A percentile compares a stretch with the other conserved stretches of the same genome.
Evolutionary conservation across 176 grass and related monocot species (phyloP).

Genomic region (Alloteropsis semialata): DNA sequence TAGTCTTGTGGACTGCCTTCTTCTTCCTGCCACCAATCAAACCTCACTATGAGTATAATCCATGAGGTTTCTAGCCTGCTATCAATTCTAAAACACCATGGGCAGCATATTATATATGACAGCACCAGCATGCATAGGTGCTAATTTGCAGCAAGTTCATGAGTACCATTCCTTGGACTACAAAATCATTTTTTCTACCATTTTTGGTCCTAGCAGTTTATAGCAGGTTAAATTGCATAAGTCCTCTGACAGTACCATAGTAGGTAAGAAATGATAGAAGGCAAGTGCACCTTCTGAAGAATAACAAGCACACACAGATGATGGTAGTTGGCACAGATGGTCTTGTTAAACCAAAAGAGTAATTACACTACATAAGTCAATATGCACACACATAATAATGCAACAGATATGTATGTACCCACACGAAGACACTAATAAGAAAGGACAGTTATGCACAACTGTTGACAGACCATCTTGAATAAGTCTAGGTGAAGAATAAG

Average conservation of each 20-base stretch:
- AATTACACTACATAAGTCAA: neutral
- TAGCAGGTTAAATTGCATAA: neutral
- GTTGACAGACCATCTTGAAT: neutral
- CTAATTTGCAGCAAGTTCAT: neutral
- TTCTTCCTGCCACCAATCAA: constrained; percentile 76
- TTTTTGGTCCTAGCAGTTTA: neutral
- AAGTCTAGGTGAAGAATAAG: constrained; percentile 9
- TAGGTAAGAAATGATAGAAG: neutral
- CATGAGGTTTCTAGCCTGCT: neutral
- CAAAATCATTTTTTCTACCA: neutral
- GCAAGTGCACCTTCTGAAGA: neutral
- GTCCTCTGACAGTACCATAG: neutral
- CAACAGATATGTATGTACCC: neutral
- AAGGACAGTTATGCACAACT: neutral
- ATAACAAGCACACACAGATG: neutral
- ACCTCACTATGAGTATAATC: neutral
- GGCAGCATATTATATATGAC: neutral
- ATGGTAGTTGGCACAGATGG: neutral
- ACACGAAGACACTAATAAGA: neutral
- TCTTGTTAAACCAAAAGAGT: neutral
- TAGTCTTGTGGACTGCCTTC: constrained; percentile 99
- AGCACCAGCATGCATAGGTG: neutral
- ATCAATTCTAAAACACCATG: neutral
- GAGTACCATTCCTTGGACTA: neutral
- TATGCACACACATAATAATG: too few relatives aligned